These are phyloP conservation scores for Fraxinus albicans DNA, from an alignment of 305 asterid genomes.

Conservation along the genomic window DNA sequence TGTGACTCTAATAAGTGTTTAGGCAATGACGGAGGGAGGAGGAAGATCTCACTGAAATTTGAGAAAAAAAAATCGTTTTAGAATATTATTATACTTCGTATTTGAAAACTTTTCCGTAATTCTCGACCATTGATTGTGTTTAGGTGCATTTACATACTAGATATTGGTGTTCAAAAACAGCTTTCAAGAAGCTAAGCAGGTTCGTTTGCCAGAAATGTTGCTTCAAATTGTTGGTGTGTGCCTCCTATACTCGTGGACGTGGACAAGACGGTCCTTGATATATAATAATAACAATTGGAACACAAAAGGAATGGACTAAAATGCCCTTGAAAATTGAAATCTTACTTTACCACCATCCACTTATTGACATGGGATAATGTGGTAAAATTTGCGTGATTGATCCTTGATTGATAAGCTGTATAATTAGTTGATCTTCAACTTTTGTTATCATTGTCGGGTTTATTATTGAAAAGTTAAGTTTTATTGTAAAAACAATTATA, in stretches of 20 bases:
- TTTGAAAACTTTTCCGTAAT: background rate
- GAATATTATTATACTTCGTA: background rate
- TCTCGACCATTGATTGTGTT: background rate
- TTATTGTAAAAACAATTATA: background rate
- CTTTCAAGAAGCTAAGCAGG: slow-evolving; percentile 34
- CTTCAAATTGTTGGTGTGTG: slow-evolving; percentile 35
- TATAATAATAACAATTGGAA: slow-evolving; percentile 22
- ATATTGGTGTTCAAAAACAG: slow-evolving; percentile 20
- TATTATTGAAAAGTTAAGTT: background rate
- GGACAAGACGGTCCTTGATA: slow-evolving; percentile 22
- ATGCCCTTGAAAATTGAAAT: slow-evolving; percentile 18
- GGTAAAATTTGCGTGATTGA: background rate
- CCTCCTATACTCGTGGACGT: slow-evolving; percentile 26
- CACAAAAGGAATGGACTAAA: slow-evolving; percentile 22
- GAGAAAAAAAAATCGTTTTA: background rate
- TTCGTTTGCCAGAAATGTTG: slow-evolving; percentile 36
- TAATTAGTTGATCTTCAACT: background rate
- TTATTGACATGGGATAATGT: background rate
- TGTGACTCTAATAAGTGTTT: no score
- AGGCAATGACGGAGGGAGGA: no score
- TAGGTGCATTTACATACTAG: slow-evolving; percentile 31
- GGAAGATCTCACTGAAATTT: background rate
- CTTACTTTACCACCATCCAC: background rate
- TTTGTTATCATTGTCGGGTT: background rate
- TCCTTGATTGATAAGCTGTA: background rate